Evolutionary conservation across 208 protist species (phyloP).

Genomic region (Crithidia fasciculata): DNA sequence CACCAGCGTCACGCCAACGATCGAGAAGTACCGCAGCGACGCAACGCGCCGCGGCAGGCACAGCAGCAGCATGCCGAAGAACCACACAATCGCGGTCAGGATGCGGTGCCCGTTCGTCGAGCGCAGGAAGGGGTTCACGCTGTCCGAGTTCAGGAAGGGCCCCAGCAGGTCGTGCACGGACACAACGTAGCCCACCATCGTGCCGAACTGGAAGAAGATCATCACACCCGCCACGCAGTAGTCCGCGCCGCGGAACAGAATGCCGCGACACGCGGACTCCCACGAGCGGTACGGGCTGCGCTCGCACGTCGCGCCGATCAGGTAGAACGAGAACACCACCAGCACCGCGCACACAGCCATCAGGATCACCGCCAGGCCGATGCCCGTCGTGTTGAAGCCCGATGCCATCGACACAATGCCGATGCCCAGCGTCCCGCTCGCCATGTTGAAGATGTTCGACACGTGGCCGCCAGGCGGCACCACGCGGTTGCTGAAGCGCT

Average conservation of each 20-base stretch:
- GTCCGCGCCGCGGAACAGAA: slow-evolving; percentile 68
- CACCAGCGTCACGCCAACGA: slow-evolving; percentile 65
- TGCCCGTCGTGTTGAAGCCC: slow-evolving; percentile 63
- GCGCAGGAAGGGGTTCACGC: slow-evolving; percentile 37
- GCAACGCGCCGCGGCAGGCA: slow-evolving; percentile 65
- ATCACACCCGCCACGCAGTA: slow-evolving; percentile 52
- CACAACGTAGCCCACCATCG: slow-evolving; percentile 65
- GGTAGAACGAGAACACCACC: slow-evolving; percentile 68
- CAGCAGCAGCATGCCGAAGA: slow-evolving; percentile 65
- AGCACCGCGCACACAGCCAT: slow-evolving; percentile 53
- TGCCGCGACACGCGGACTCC: slow-evolving; percentile 49
- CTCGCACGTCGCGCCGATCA: slow-evolving; percentile 64
- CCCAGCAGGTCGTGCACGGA: slow-evolving; percentile 53
- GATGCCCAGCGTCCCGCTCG: slow-evolving; percentile 55
- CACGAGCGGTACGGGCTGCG: slow-evolving; percentile 54
- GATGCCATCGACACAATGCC: slow-evolving; percentile 65
- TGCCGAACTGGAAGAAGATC: slow-evolving; percentile 55
- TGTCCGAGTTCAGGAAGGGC: slow-evolving; percentile 38
- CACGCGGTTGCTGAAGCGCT: slow-evolving; percentile 13
- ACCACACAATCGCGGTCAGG: slow-evolving; percentile 51
- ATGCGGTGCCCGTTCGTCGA: slow-evolving; percentile 43
- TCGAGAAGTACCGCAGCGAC: slow-evolving; percentile 73
- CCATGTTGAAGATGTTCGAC: slow-evolving; percentile 68
- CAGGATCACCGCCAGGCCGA: slow-evolving; percentile 48
- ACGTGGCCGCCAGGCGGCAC: slow-evolving; percentile 60